Conservation (phyloP, 768 basidiomycete species). For the Galerina marginata region DNA sequence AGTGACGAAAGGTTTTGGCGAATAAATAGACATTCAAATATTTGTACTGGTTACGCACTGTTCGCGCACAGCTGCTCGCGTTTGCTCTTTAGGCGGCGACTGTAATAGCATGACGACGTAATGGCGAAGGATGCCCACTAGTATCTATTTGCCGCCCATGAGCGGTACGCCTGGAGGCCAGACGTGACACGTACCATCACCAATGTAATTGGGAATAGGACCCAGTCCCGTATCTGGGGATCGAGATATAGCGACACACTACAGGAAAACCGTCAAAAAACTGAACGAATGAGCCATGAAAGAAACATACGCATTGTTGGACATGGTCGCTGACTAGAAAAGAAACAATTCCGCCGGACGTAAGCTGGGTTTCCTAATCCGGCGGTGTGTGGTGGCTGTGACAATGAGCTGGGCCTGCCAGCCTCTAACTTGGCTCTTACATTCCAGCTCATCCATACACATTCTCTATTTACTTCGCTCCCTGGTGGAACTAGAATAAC, state of each 20-base stretch:
- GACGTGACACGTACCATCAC: slow-evolving; percentile 77
- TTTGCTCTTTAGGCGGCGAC: slow-evolving; percentile 79
- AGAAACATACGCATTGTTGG: slow-evolving; percentile 46
- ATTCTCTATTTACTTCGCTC: slow-evolving; percentile 21
- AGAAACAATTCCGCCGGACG: slow-evolving; percentile 7
- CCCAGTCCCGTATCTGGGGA: slow-evolving; percentile 94
- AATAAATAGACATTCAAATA: slow-evolving; percentile 5
- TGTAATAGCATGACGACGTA: slow-evolving; percentile 90
- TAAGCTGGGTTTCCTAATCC: slow-evolving; percentile 17
- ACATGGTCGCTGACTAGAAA: slow-evolving; percentile 30
- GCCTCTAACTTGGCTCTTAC: neutral
- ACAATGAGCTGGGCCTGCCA: neutral
- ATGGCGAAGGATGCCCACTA: slow-evolving; percentile 91
- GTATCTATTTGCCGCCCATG: slow-evolving; percentile 58
- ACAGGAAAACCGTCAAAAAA: slow-evolving; percentile 8
- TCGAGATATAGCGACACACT: slow-evolving; percentile 77
- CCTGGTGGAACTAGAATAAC: slow-evolving; percentile 35
- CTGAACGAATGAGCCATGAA: neutral
- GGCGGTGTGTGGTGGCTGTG: slow-evolving; percentile 20
- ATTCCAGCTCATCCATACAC: slow-evolving; percentile 7
- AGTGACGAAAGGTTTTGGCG: slow-evolving; percentile 8
- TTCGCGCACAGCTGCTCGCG: slow-evolving; percentile 84
- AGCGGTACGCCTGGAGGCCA: neutral
- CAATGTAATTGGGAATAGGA: slow-evolving; percentile 94
- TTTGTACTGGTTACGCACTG: slow-evolving; percentile 64